These are phyloP conservation scores for Panicum hallii DNA, from an alignment of 202 grass and related monocot genomes.

Conservation along the genomic window DNA sequence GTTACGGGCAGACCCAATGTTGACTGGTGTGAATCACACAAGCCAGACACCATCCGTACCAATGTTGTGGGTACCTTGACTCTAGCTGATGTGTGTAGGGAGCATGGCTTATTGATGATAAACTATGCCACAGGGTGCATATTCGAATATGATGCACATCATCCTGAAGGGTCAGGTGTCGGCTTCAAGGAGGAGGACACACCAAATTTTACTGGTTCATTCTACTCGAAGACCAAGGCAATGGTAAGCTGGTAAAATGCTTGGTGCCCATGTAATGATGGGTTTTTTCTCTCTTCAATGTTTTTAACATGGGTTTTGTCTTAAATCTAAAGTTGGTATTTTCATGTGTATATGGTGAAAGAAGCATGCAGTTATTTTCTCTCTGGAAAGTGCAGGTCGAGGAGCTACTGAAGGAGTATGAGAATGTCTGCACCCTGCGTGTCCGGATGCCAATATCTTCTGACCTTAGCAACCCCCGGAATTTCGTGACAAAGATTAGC, in stretches of 20 bases:
- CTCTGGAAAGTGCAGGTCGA: slow-evolving; percentile 63
- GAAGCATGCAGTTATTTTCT: slow-evolving; percentile 7
- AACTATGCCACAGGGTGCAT: slow-evolving; percentile 85
- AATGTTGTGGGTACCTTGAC: slow-evolving; percentile 79
- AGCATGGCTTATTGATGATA: slow-evolving; percentile 67
- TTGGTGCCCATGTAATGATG: background rate
- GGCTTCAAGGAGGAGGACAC: slow-evolving; percentile 82
- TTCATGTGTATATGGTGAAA: slow-evolving; percentile 10
- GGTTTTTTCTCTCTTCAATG: background rate
- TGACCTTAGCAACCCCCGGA: slow-evolving; percentile 74
- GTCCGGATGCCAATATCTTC: slow-evolving; percentile 80
- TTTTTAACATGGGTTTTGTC: background rate
- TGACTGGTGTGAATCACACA: slow-evolving; percentile 84
- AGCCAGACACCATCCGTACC: slow-evolving; percentile 74
- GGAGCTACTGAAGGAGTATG: slow-evolving; percentile 72
- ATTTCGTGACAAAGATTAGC: slow-evolving; percentile 85
- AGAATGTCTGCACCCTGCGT: slow-evolving; percentile 76
- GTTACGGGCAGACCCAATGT: slow-evolving; percentile 80
- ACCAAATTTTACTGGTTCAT: slow-evolving; percentile 75
- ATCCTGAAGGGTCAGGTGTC: slow-evolving; percentile 70
- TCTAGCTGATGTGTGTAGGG: slow-evolving; percentile 65
- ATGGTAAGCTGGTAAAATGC: slow-evolving; percentile 66
- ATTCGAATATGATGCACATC: slow-evolving; percentile 68
- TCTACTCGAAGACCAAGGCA: slow-evolving; percentile 84
- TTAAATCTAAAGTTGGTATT: background rate